Base-by-base conservation (phyloP, 805 yeast species). In the Candida yuanshanica region DNA sequence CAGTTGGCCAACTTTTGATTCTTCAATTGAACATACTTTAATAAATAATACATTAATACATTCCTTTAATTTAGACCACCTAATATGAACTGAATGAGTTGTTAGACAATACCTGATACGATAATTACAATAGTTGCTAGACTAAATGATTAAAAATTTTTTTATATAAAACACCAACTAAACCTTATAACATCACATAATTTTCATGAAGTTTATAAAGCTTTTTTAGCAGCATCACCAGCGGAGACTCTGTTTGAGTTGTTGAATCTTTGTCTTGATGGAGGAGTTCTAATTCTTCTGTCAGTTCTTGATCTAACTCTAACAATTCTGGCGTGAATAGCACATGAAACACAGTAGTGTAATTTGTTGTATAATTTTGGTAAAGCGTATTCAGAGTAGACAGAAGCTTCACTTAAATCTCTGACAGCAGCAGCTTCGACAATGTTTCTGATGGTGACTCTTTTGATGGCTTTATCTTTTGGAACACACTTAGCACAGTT, bases 401-500 rank as follows among this genome's bases (percentile, higher is more conserved):
- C 98, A 49, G 97, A 90, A 65, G 99, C 99, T 78, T 93, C 99
- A 63, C 96, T 86, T 75, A 93, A 81, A 77, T 93, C 99, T 83
- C 99, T 90, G 69, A 93, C 95, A 66, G 99, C 93, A 72, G 99
- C 99, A 63, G 96, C 93, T 82, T 93, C 99, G 65, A 93, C 99
- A 91, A 93, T 93, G 95, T 93, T 93, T 81, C 97, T 87, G 86
- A 93, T 83, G 75, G 96, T 89, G 82, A 93, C 95, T 80, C 99
- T 88, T 93, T 93, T 93, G 87, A 93, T 93, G 74, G 99, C 98
- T 85, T 93, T 93, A 75, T 93, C 99, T 86, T 93, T 93, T 72
- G 99, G 97, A 65, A 93, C 96, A 80, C 95, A 87, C 76, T 95
- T 88, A 66, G 96, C 85, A 78, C 99, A 93, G 96, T 93, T 93